phyloP scores from a whole-genome alignment of 1,139 yeast species.

The Yamadazyma dendronema region DNA sequence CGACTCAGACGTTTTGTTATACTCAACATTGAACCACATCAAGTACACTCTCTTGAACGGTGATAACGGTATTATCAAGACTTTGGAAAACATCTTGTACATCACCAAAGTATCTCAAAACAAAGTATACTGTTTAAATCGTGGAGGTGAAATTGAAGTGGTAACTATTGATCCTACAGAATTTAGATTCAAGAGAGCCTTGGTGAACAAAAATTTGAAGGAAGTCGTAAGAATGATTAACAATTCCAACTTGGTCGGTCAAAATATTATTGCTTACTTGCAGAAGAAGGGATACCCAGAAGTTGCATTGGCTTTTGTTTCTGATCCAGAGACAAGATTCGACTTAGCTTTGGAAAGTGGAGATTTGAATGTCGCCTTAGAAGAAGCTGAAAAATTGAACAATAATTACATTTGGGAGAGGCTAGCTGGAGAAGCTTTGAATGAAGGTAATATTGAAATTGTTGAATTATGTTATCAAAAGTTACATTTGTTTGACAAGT shows the following conservation, averaged over 20 bases:
- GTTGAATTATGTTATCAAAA: constrained; percentile 91
- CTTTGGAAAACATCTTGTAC: constrained; percentile 88
- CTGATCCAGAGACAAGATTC: constrained; percentile 94
- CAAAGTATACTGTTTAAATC: constrained; percentile 75
- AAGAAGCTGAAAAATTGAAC: constrained; percentile 80
- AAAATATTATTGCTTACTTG: constrained; percentile 90
- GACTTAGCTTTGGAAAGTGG: constrained; percentile 95
- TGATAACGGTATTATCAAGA: constrained; percentile 90
- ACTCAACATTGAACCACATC: constrained; percentile 93
- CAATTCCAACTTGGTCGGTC: constrained; percentile 91
- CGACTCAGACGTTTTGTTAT: constrained; percentile 85
- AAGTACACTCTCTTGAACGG: constrained; percentile 92
- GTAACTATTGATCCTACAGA: constrained; percentile 91
- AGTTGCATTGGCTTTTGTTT: constrained; percentile 90
- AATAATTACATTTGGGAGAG: constrained; percentile 73
- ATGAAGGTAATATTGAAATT: constrained; percentile 83
- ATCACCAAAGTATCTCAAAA: constrained; percentile 70
- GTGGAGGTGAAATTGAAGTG: constrained; percentile 81
- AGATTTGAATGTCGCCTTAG: constrained; percentile 80
- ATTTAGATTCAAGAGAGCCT: constrained; percentile 91
- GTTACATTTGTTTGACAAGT: constrained; percentile 79
- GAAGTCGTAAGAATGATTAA: constrained; percentile 90
- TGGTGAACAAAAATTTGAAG: constrained; percentile 83
- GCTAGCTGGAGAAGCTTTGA: constrained; percentile 81
- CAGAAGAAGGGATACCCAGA: constrained; percentile 96